Evolutionary conservation across 495 filamentous ascomycete genomes (phyloP).

Genomic region (Corynascus novoguineensis): DNA sequence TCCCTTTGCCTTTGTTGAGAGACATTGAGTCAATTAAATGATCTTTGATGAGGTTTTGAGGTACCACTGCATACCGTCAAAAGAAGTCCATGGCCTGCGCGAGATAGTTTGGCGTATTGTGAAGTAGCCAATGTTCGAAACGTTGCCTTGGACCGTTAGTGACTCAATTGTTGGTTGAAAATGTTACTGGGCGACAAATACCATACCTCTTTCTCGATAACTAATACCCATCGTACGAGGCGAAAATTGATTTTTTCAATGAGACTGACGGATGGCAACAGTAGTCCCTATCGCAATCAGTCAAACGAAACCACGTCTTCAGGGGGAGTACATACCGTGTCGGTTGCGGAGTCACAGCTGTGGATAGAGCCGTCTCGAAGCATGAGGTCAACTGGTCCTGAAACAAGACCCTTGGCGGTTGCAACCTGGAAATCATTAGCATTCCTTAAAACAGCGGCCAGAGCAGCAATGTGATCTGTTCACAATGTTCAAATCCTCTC

Average conservation of each 20-base stretch:
- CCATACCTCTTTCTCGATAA: conserved; percentile 87
- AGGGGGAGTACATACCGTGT: background rate
- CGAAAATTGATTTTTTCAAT: conserved; percentile 51
- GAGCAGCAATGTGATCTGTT: conserved; percentile 11
- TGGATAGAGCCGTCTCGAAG: conserved; percentile 25
- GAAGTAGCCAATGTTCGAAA: conserved; percentile 52
- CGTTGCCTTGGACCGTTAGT: conserved; percentile 56
- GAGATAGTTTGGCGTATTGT: conserved; percentile 18
- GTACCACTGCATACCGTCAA: conserved; percentile 26
- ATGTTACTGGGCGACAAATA: background rate
- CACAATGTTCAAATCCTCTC: conserved; percentile 62
- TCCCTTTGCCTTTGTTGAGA: conserved; percentile 64
- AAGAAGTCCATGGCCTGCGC: conserved; percentile 24
- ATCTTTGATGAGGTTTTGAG: background rate
- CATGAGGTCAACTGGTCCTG: conserved; percentile 26
- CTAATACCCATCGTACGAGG: conserved; percentile 62
- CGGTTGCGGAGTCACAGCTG: conserved; percentile 19
- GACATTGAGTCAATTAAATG: background rate
- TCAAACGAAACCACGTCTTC: too few species aligned
- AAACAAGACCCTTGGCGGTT: conserved; percentile 46
- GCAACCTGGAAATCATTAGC: conserved; percentile 44
- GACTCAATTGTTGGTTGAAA: background rate
- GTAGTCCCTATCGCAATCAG: conserved; percentile 48
- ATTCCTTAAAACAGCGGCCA: background rate
- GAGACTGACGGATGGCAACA: conserved; percentile 58